phyloP scores from a whole-genome alignment of 2,329 filamentous ascomycete genomes.

The Paracorniculantispora psalliotae region DNA sequence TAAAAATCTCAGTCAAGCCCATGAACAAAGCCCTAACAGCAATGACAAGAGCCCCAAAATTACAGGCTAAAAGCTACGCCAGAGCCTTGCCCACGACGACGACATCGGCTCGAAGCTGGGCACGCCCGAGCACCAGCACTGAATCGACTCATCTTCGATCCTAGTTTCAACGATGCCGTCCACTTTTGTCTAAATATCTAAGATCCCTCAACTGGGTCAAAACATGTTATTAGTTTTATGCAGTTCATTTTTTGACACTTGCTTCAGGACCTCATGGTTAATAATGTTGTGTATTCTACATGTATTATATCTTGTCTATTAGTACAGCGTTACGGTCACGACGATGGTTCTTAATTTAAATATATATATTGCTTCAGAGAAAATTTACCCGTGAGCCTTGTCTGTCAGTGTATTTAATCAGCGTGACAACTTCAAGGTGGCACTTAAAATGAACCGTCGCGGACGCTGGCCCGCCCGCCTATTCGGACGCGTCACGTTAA shows the following conservation, averaged over 20 bases:
- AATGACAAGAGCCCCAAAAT: not conserved
- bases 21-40: constrained; percentile 15
- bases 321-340: not conserved
- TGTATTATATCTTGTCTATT: not conserved
- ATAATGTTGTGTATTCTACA: not conserved
- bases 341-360: not conserved
- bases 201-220: constrained; percentile 6
- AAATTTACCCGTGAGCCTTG: too few relatives aligned
- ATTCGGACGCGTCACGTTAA: constrained; percentile 11
- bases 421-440: not conserved
- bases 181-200: not conserved
- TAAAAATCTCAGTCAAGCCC: constrained; percentile 24
- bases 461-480: not conserved
- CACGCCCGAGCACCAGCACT: not conserved
- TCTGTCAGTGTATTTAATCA: not conserved
- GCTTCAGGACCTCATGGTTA: not conserved
- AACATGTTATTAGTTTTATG: not conserved
- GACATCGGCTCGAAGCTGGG: not conserved
- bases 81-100: too few relatives aligned
- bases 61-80: not conserved
- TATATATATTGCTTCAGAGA: too few relatives aligned
- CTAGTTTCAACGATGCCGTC: not conserved
- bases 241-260: not conserved
- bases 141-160: not conserved
- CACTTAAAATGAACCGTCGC: not conserved